Evolutionary conservation across 2,329 filamentous ascomycete genomes (phyloP), one percentile per base, ranked within the genome.

Genomic region (Aspergillus sp.): DNA sequence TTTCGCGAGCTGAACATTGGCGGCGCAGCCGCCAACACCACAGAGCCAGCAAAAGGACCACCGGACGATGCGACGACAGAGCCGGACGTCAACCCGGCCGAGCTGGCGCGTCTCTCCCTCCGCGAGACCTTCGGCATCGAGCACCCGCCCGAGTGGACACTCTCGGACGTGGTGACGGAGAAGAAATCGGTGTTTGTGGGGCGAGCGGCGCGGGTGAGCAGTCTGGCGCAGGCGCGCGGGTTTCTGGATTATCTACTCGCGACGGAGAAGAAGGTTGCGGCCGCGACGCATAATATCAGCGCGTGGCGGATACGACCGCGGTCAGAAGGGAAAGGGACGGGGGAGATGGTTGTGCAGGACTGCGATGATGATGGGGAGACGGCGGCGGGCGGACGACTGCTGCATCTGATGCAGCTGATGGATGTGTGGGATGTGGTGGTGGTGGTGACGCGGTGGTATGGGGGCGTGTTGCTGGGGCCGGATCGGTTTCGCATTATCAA

Each of bases 361-460:
- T 97, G 88, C 67, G 89, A 99, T 64, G 94, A 99, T 64, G 94
- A 99, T 69, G 94, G 94, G 2, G 94, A 99, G 79, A 89, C 89
- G 21, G 94, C 94, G 5, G 94, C 94, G 0, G 94, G 94, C 0
- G 86, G 88, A 0, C 81, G 94, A 40, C 73, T 99, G 65, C 73
- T 97, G 55, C 91, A 96, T 74, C 77, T 99, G 25, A 88, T 99
- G 86, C 91, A 97, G 76, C 75, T 96, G 56, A 97, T 97, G 89
- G 89, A 92, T 65, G 80, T 95, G 10, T 97, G 92, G 91, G 84
- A 95, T 71, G 87, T 88, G 14, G 87, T 97, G 77, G 91, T 99
- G 0, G 88, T 99, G 3, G 93, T 99, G 23, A 91, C 89, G 36
- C 78, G 94, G 57, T 99, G 94, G 94, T 99, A 96, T 71, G 94